Conservation (phyloP, 352 stramenopile genomes). For the Thraustotheca clavata region DNA sequence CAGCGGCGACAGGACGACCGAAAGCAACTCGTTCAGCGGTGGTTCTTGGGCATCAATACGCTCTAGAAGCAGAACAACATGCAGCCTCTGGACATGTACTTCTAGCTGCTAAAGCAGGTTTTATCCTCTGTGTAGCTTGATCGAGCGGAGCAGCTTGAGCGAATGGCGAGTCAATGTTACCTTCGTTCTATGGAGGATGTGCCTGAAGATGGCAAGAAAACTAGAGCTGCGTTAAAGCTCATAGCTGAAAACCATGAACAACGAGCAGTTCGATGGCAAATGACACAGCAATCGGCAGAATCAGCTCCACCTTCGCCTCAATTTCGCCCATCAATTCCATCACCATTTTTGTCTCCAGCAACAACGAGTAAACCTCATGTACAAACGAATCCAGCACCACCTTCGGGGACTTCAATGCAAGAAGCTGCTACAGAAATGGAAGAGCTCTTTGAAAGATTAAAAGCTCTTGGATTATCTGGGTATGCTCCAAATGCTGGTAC, state of each 20-base stretch:
- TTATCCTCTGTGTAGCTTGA: neutral
- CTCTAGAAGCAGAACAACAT: slow-evolving; percentile 11
- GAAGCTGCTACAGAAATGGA: slow-evolving; percentile 71
- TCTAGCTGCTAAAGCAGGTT: neutral
- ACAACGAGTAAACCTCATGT: neutral
- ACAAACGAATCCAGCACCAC: neutral
- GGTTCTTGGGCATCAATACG: slow-evolving; percentile 16
- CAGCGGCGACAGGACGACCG: too few species aligned
- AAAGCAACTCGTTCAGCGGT: slow-evolving; percentile 10
- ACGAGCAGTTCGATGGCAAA: slow-evolving; percentile 13
- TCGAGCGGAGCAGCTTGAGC: slow-evolving; percentile 12
- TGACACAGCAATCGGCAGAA: neutral
- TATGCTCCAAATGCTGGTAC: slow-evolving; percentile 27
- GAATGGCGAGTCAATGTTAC: slow-evolving; percentile 5
- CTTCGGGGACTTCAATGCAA: slow-evolving; percentile 2
- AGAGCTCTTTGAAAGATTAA: slow-evolving; percentile 67
- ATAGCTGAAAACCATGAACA: slow-evolving; percentile 20
- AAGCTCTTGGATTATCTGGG: slow-evolving; percentile 65
- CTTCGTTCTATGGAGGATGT: slow-evolving; percentile 11
- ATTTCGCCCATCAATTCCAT: neutral
- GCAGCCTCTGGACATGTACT: slow-evolving; percentile 11
- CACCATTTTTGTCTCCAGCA: neutral
- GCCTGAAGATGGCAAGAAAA: slow-evolving; percentile 2
- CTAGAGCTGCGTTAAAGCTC: slow-evolving; percentile 14
- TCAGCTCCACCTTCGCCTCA: neutral